Percentiles rank a stretch among this genome's conserved stretches.
Evolutionary conservation across 257 asterid species (phyloP).

Genomic region (Solanum ahanhuiri): DNA sequence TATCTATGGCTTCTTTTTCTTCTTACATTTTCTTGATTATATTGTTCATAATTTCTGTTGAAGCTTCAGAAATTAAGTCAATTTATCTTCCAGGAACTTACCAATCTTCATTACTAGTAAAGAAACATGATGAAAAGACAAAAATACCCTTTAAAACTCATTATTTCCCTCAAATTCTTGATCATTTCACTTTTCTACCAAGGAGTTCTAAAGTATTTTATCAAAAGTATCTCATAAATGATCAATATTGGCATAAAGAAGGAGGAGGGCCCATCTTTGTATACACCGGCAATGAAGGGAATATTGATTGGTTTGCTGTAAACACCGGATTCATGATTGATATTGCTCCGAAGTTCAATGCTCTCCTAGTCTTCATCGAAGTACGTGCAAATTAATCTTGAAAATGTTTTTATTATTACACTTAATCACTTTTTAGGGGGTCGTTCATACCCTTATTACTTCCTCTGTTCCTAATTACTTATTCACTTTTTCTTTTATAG

Average conservation of each 20-base stretch:
- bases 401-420: not conserved
- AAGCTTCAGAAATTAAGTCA: slow-evolving; percentile 18
- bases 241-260: slow-evolving; percentile 32
- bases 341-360: slow-evolving; percentile 58
- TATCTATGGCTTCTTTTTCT: slow-evolving; percentile 17
- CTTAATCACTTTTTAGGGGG: not conserved
- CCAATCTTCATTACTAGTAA: slow-evolving; percentile 26
- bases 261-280: slow-evolving; percentile 57
- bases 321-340: slow-evolving; percentile 74
- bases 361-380: slow-evolving; percentile 63
- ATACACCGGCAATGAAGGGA: slow-evolving; percentile 78
- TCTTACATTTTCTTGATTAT: slow-evolving; percentile 16
- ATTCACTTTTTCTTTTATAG: too few relatives aligned
- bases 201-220: slow-evolving; percentile 44
- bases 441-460: not conserved
- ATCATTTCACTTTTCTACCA: slow-evolving; percentile 62
- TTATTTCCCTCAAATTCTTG: slow-evolving; percentile 59
- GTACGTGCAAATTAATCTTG: slow-evolving; percentile 13
- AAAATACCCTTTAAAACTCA: slow-evolving; percentile 38
- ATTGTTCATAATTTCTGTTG: slow-evolving; percentile 15
- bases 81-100: slow-evolving; percentile 35
- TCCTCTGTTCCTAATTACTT: too few relatives aligned
- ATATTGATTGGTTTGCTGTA: slow-evolving; percentile 72
- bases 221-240: slow-evolving; percentile 63
- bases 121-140: slow-evolving; percentile 20